A percentile compares a stretch with the other conserved stretches of the same genome.
These are phyloP conservation scores for Exophiala sp. DNA, from an alignment of 2,329 filamentous ascomycete species.

Conservation along the genomic window DNA sequence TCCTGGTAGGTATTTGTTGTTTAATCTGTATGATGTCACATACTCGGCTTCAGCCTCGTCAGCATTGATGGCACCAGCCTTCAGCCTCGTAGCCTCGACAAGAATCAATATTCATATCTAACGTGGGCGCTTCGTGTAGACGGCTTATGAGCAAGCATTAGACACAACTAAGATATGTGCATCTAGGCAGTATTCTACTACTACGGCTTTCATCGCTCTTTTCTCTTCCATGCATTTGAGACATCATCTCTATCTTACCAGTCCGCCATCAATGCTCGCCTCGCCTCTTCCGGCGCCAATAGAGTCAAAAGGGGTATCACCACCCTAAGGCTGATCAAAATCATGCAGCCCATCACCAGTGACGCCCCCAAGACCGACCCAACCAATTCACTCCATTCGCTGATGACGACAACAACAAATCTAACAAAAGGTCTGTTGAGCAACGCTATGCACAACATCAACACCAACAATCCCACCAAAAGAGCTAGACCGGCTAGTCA, in stretches of 20 bases:
- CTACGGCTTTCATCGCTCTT: too few species aligned
- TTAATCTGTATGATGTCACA: too few species aligned
- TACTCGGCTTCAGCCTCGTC: neutral
- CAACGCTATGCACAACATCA: constrained; percentile 15
- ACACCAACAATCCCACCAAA: constrained; percentile 4
- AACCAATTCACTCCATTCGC: constrained; percentile 34
- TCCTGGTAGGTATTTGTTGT: too few species aligned
- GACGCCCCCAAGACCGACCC: constrained; percentile 54
- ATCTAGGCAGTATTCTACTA: too few species aligned
- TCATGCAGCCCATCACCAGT: constrained; percentile 52
- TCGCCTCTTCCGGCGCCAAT: neutral
- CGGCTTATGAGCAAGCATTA: too few species aligned
- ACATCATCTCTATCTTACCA: neutral
- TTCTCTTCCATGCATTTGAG: neutral
- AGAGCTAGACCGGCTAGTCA: constrained; percentile 34
- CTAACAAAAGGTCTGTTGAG: constrained; percentile 11
- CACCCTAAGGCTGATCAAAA: constrained; percentile 11
- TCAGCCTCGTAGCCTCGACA: too few species aligned
- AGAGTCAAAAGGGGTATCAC: constrained; percentile 2
- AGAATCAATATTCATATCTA: too few species aligned
- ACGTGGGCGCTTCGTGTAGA: too few species aligned
- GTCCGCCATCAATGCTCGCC: neutral
- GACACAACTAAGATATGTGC: too few species aligned
- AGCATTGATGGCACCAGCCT: too few species aligned
- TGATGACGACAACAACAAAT: constrained; percentile 10